phyloP scores from a whole-genome alignment of 306 rosid genomes.

The Glycine tomentella region DNA sequence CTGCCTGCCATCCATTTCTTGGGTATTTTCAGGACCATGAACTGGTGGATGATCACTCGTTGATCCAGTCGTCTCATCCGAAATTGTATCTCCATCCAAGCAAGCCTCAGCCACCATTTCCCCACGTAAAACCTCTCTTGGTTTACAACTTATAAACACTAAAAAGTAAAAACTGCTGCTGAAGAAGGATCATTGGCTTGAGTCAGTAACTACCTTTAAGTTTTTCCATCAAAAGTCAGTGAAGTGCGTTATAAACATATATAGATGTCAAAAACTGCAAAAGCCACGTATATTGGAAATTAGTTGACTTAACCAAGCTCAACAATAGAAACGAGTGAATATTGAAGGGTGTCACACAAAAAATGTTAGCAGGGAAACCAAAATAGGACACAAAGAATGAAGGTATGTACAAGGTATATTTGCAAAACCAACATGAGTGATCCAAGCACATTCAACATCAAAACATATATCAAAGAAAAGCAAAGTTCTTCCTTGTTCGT shows the following conservation, averaged over 20 bases:
- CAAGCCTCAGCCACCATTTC: constrained; percentile 52
- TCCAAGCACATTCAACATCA: constrained; percentile 30
- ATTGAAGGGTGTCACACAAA: not conserved
- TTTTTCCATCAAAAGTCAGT: constrained; percentile 9
- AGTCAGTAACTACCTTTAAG: constrained; percentile 16
- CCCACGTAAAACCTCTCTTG: constrained; percentile 2
- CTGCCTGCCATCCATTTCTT: constrained; percentile 35
- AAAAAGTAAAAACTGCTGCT: constrained; percentile 13
- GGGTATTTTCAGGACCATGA: constrained; percentile 36
- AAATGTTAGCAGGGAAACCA: constrained; percentile 23
- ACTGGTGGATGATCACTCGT: constrained; percentile 44
- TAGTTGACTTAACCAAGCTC: constrained; percentile 43
- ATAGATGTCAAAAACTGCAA: constrained; percentile 22
- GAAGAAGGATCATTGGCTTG: constrained; percentile 38
- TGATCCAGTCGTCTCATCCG: constrained; percentile 48
- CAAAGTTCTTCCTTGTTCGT: not conserved
- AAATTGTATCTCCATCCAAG: constrained; percentile 43
- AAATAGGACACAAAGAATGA: constrained; percentile 22
- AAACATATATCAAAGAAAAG: not conserved
- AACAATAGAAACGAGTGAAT: not conserved
- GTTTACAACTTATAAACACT: not conserved
- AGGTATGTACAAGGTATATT: constrained; percentile 18
- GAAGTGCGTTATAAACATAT: not conserved
- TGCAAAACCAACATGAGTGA: constrained; percentile 34
- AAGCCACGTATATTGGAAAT: not conserved